Evolutionary conservation across 768 basidiomycete genomes (phyloP), one percentile per base, ranked within the genome.

Genomic region (Sarcomyxa edulis): DNA sequence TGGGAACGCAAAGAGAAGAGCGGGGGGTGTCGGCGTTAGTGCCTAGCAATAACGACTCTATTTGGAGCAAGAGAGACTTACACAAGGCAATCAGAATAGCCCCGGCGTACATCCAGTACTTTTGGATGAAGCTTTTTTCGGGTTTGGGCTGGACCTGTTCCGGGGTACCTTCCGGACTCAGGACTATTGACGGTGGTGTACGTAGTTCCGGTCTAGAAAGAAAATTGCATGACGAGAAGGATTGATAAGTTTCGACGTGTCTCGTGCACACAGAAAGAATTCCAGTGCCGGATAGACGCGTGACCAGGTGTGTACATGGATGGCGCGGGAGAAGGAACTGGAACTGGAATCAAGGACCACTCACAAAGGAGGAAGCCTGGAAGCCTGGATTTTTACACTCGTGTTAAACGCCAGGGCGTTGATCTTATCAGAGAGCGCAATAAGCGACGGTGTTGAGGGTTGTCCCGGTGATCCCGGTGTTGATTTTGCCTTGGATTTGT

Each of bases 31-130:
- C n/a, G n/a, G n/a, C n/a, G n/a, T n/a, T n/a, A n/a, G n/a, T n/a
- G n/a, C n/a, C n/a, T n/a, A n/a, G n/a, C n/a, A n/a, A n/a, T n/a
- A n/a, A n/a, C n/a, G n/a, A n/a, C n/a, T n/a, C n/a, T n/a, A n/a
- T n/a, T n/a, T n/a, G n/a, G 14, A 12, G 31, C 22, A 20, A 22
- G 25, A 37, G 23, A 15, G 26, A 72, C 81, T 58, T 52, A 86
- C 82, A 37, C 12, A 84, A 51, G 30, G 78, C 73, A 12, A 84
- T 52, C 7, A 83, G 56, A 30, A 75, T 56, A 3, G 78, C 69
- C 28, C 71, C 62, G 25, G 89, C 73, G 50, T 91, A 92, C 59
- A 92, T 67, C 92, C 92, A 94, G 58, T 94, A 94, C 56, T 92
- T 93, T 52, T 89, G 84, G 28, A 92, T 40, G 59, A 93, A 89